Conservation (phyloP, 306 rosid genomes). For the Gastrolobium bilobum region DNA sequence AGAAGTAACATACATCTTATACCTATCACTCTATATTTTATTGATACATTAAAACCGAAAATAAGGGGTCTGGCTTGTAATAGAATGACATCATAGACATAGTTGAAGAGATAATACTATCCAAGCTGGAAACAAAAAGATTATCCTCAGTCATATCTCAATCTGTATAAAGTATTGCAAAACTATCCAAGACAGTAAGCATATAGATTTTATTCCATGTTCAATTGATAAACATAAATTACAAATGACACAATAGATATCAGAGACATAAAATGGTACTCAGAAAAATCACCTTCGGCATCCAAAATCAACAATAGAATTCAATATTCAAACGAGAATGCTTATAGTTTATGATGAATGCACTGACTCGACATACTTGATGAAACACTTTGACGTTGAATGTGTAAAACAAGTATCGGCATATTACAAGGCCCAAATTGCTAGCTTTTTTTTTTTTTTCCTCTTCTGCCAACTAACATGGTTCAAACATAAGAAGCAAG, state of each 20-base stretch:
- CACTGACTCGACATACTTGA: not conserved
- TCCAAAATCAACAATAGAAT: constrained; percentile 36
- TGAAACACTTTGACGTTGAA: constrained; percentile 15
- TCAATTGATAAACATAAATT: not conserved
- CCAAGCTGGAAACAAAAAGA: not conserved
- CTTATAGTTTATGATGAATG: constrained; percentile 30
- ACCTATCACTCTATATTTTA: not conserved
- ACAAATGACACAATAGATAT: not conserved
- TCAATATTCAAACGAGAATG: constrained; percentile 40
- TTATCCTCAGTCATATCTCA: not conserved
- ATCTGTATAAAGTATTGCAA: not conserved
- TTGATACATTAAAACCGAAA: constrained; percentile 9
- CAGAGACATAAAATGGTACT: not conserved
- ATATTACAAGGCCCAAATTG: constrained; percentile 36
- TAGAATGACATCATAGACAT: not conserved
- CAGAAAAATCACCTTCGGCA: not conserved
- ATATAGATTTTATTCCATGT: constrained; percentile 8
- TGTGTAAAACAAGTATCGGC: constrained; percentile 36
- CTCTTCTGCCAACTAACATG: not conserved
- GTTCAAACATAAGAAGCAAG: constrained; percentile 31
- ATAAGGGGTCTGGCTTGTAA: not conserved
- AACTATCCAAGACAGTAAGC: not conserved
- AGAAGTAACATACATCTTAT: not conserved
- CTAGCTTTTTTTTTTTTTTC: not conserved
- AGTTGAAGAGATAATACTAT: not conserved